phyloP scores from a whole-genome alignment of 257 asterid genomes.

The Salvia splendens region DNA sequence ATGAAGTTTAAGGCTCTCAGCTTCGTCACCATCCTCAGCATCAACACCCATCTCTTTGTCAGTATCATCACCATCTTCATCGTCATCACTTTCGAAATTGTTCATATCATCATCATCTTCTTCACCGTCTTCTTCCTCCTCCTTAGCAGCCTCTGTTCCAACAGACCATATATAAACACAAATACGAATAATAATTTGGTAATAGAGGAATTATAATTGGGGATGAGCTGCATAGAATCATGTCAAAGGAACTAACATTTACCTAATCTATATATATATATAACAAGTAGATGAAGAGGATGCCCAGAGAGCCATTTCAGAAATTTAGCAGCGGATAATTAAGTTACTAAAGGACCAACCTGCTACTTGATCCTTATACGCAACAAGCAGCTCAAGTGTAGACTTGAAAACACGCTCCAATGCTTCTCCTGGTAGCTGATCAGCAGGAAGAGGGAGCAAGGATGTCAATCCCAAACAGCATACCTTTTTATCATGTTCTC shows the following conservation, averaged over 20 bases:
- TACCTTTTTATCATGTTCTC: constrained; percentile 96
- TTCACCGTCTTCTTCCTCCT: constrained; percentile 65
- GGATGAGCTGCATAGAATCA: background rate
- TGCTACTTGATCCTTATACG: constrained; percentile 94
- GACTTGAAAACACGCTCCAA: constrained; percentile 92
- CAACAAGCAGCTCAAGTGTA: constrained; percentile 84
- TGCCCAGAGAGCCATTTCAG: constrained; percentile 7
- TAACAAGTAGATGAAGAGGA: background rate
- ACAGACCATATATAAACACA: background rate
- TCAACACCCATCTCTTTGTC: constrained; percentile 97
- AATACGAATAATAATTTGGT: background rate
- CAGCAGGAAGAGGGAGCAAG: constrained; percentile 85
- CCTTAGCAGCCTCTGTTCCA: constrained; percentile 70
- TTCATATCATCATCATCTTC: constrained; percentile 80
- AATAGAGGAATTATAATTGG: background rate
- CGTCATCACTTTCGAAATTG: constrained; percentile 76
- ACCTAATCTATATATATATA: too few species aligned
- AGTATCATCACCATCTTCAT: constrained; percentile 71
- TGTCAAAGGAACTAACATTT: too few species aligned
- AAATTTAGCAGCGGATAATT: constrained; percentile 10
- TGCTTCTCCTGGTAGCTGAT: constrained; percentile 87
- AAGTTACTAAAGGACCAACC: constrained; percentile 46
- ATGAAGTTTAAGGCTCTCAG: constrained; percentile 67
- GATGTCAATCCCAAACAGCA: constrained; percentile 98
- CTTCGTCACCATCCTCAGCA: constrained; percentile 89